Evolutionary conservation across 83 land plant species (phyloP).

Genomic region (Picea abies): DNA sequence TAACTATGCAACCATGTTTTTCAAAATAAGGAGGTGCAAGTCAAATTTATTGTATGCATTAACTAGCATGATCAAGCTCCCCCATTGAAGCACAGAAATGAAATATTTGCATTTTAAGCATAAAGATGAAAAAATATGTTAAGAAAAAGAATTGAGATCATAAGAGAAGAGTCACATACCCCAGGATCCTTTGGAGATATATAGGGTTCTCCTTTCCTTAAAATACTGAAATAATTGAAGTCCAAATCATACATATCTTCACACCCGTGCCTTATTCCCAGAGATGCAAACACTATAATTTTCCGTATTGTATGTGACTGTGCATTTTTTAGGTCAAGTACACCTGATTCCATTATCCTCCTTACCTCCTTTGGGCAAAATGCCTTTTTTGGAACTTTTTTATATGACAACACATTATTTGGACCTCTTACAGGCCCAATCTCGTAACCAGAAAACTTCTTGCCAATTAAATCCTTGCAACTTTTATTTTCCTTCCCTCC

Average conservation of each 20-base stretch:
- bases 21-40: too few species aligned
- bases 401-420: constrained; percentile 17
- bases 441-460: too few species aligned
- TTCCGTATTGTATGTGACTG: constrained; percentile 54
- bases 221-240: constrained; percentile 39
- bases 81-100: too few species aligned
- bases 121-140: too few species aligned
- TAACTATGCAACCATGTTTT: too few species aligned
- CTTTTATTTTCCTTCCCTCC: too few species aligned
- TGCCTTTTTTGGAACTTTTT: constrained; percentile 37
- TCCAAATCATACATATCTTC: constrained; percentile 56
- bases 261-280: constrained; percentile 53
- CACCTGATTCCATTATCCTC: constrained; percentile 42
- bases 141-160: too few species aligned
- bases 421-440: constrained; percentile 1
- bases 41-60: too few species aligned
- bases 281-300: constrained; percentile 45
- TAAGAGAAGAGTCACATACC: constrained; percentile 26
- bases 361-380: constrained; percentile 48
- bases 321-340: constrained; percentile 37
- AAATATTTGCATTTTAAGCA: too few species aligned
- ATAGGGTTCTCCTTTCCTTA: constrained; percentile 39
- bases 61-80: too few species aligned
- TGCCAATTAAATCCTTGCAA: too few species aligned
- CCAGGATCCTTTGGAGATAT: constrained; percentile 45